Evolutionary conservation across 2,329 filamentous ascomycete species (phyloP), one percentile per base, ranked within the genome.

Genomic region (Aspergillus fructus): DNA sequence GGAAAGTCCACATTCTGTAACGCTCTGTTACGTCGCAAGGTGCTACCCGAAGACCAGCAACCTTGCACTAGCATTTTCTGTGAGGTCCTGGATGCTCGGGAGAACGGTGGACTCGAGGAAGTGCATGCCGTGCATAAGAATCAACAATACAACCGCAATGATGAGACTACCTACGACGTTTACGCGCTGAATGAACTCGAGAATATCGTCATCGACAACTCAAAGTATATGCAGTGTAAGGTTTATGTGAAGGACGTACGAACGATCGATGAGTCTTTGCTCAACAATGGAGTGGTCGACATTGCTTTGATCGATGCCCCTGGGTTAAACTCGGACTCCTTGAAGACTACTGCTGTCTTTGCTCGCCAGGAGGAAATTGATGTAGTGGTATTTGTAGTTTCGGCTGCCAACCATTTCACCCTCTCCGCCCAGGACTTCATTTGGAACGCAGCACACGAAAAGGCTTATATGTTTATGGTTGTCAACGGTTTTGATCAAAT

Each of bases 1-100:
- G 94, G 94, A 70, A 99, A 99, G 72, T 99, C 94, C 4, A 99
- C 94, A 1, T 99, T 99, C 68, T 99, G 94, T 78, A 99, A 99
- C 74, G 94, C 94, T n/a, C 80, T 99, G 2, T 78, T 99, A 41
- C 88, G 94, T 59, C 86, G 93, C 61, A 97, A 97, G 75, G 85
- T 99, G 27, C 78, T 99, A 4, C 94, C 94, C 0, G 94, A 97
- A 75, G 94, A 99, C 67, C 93, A 99, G 74, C 94, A 97, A 71
- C 94, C 94, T 2, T 99, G 94, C 75, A 99, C 94, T 2, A 94
- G 91, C 75, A 96, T 99, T 56, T 99, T 99, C 77, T 99, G 94
- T 72, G 94, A 99, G 72, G 94, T 99, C 2, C 76, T 99, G 57
- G 93, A 99, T 74, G 89, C 90, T 5, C 86, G 91, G 63, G 92